These are phyloP conservation scores for Pseudogymnoascus sp. DNA, from an alignment of 2,329 filamentous ascomycete genomes.

Conservation along the genomic window DNA sequence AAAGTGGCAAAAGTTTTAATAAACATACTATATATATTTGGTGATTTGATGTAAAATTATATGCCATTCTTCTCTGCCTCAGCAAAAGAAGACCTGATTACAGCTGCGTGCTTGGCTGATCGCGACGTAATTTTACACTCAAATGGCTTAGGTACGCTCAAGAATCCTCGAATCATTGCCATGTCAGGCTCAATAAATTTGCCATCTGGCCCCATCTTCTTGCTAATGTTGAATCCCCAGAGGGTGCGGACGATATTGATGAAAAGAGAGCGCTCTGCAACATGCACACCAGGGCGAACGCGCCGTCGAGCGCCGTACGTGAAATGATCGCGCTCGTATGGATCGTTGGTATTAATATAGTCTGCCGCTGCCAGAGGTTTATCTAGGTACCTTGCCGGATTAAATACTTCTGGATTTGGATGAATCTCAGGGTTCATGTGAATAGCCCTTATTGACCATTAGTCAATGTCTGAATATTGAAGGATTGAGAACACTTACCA, in stretches of 20 bases:
- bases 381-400: slow-evolving; percentile 9
- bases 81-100: no score
- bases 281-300: slow-evolving; percentile 30
- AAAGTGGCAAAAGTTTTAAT: no score
- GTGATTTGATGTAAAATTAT: no score
- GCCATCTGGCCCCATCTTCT: slow-evolving; percentile 16
- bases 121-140: neutral
- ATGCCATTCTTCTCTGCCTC: no score
- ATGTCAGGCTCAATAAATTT: slow-evolving; percentile 24
- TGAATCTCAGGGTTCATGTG: slow-evolving; percentile 4
- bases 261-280: slow-evolving; percentile 29
- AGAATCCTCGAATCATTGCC: no score
- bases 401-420: slow-evolving; percentile 5
- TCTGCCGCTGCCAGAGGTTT: neutral
- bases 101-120: no score
- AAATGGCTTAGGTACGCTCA: slow-evolving; percentile 30
- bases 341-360: slow-evolving; percentile 22
- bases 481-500: no score
- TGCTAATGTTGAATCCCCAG: slow-evolving; percentile 29
- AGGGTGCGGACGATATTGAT: slow-evolving; percentile 26
- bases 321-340: slow-evolving; percentile 25
- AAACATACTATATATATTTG: no score
- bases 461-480: no score
- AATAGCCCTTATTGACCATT: slow-evolving; percentile 2
- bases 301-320: slow-evolving; percentile 29